phyloP scores from a whole-genome alignment of 2,329 filamentous ascomycete species.

The Albifimbria verrucaria region DNA sequence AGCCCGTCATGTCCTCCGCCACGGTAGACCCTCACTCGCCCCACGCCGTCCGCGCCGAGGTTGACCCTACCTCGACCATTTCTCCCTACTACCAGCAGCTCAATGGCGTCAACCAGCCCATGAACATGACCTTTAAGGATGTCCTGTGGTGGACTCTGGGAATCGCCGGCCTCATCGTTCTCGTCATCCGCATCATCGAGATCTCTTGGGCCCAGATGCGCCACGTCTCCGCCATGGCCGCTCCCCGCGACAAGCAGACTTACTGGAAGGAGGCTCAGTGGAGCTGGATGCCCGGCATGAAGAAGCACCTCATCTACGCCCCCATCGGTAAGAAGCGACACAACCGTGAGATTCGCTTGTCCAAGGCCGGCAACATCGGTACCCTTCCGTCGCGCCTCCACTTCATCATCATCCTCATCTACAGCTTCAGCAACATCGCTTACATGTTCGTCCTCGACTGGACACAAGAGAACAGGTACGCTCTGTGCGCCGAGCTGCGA shows the following conservation, averaged over 20 bases:
- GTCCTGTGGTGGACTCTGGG: slow-evolving; percentile 60
- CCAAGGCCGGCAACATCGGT: slow-evolving; percentile 55
- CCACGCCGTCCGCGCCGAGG: slow-evolving; percentile 21
- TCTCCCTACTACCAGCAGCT: slow-evolving; percentile 54
- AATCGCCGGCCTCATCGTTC: slow-evolving; percentile 49
- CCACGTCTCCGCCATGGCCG: slow-evolving; percentile 56
- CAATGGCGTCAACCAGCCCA: slow-evolving; percentile 57
- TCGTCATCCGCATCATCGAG: slow-evolving; percentile 51
- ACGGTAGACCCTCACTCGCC: slow-evolving; percentile 26
- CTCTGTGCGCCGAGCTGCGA: slow-evolving; percentile 76
- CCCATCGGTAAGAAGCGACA: slow-evolving; percentile 64
- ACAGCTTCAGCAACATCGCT: slow-evolving; percentile 56
- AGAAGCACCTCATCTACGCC: slow-evolving; percentile 58
- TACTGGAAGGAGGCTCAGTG: slow-evolving; percentile 60
- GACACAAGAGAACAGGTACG: slow-evolving; percentile 52
- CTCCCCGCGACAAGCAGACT: slow-evolving; percentile 46
- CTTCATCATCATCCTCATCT: slow-evolving; percentile 52
- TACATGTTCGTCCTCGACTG: slow-evolving; percentile 64
- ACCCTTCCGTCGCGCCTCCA: slow-evolving; percentile 66
- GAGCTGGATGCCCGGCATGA: slow-evolving; percentile 59
- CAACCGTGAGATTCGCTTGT: slow-evolving; percentile 63
- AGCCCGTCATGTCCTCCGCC: slow-evolving; percentile 25
- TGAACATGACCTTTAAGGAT: slow-evolving; percentile 56
- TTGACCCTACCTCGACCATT: slow-evolving; percentile 44
- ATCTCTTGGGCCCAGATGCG: slow-evolving; percentile 54